Base-by-base conservation (phyloP, 2,329 filamentous ascomycete genomes). In the Xylariaceae sp. region DNA sequence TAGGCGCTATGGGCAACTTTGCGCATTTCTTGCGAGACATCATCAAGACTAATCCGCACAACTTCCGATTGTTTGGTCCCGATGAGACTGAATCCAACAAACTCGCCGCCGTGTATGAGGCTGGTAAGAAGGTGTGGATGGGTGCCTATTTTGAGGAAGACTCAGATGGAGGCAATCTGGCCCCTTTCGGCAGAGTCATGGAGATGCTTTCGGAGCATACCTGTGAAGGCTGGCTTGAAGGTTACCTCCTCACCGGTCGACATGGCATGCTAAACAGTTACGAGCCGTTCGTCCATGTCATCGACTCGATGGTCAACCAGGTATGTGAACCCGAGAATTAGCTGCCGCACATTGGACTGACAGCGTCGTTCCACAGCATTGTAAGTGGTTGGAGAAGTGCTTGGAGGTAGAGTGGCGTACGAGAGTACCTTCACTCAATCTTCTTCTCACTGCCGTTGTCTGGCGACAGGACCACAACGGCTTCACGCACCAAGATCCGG, bases 61-160 rank as follows among this genome's bases (percentile, higher is more conserved):
- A 82, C 69, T 92, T 92, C 80, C 86, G 89, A 49, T 78, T 92
- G 4, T 90, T 91, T 65, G 88, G 88, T 0, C 89, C 89, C 0
- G 89, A 92, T 69, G 89, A 92, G 79, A 92, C 88, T 0, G 85
- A 92, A 71, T 90, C 88, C 18, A 92, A 92, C 76, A 92, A 92
- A 74, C 82, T 92, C 2, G 80, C 77, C 1, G 81, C 80, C 23
- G 85, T 92, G 51, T 92, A 92, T 72, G 80, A 88, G 59, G 87
- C 82, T 1, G 86, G 85, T 4, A 88, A 90, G 80, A 92, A 92
- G 74, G 88, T 89, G 2, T 92, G 89, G 88, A 78, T 92, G 77
- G 88, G 83, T 4, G 88, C 90, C 53, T 89, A 88, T 71, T 88
- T 92, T 62, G 85, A 89, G 3, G 88, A 92, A 69, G 89, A 92